Base-by-base conservation (phyloP, 2,329 filamentous ascomycete species). In the Fusarium goolgardi region DNA sequence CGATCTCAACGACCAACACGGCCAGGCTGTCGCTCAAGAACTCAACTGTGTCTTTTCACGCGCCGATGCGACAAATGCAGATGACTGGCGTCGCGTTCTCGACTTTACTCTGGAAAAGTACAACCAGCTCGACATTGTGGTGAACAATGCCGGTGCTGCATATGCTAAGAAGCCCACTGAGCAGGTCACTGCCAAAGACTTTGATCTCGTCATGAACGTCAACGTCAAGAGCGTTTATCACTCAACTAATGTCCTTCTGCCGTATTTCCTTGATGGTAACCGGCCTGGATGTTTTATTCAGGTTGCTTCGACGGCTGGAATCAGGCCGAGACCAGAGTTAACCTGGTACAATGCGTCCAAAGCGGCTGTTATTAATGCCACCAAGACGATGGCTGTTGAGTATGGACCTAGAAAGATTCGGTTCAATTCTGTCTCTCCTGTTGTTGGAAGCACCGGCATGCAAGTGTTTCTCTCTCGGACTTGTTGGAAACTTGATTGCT, bases 271-370 rank as follows among this genome's bases (percentile, higher is more conserved):
- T 32, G 82, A 84, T 58, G 79, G 85, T 59, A 83, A 84, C 2
- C 82, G 85, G 9, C 84, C 86, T 0, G 89, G 87, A 0, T 84
- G 80, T 27, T 89, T 92, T 57, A 85, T 92, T 55, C 89, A 90
- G 62, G 86, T 91, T 50, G 88, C 89, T 1, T 90, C 86, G 3
- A 90, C 89, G 0, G 89, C 88, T 0, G 88, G 74, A 0, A 68
- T 47, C 15, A 40, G 90, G 27, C 90, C 90, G 0, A 80, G 89
- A 20, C 86, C 87, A 0, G 85, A 87, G 0, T 74, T 91, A 55
- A 88, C 89, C 1, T 91, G 89, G 89, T 91, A 91, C 72, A 91
- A 91, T 73, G 87, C 89, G 1, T 87, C 85, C 35, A 92, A 92
- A 75, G 89, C 86, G 1, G 90, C 90, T 1, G 85, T 90, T 15